phyloP scores from a whole-genome alignment of 2,329 filamentous ascomycete species.

The Aspergillus udagawae region DNA sequence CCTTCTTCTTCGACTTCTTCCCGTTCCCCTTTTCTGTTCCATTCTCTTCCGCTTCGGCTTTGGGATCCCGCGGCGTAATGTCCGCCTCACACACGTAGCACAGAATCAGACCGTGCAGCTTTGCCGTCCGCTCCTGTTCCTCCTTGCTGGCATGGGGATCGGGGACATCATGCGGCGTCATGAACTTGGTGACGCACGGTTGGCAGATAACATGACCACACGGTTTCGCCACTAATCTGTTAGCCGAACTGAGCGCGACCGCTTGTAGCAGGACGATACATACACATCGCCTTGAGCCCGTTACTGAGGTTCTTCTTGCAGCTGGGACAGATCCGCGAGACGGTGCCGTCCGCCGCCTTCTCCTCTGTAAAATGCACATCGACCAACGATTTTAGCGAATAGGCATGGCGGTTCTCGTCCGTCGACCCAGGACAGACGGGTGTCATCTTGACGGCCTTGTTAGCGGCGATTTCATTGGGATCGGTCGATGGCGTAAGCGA shows the following conservation, averaged over 20 bases:
- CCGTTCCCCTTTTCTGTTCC: constrained; percentile 17
- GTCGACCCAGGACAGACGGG: constrained; percentile 75
- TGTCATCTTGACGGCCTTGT: constrained; percentile 61
- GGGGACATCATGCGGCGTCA: constrained; percentile 54
- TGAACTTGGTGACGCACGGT: constrained; percentile 78
- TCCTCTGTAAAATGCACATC: constrained; percentile 74
- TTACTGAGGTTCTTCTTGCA: constrained; percentile 83
- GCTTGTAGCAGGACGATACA: constrained; percentile 13
- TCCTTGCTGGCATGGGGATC: constrained; percentile 60
- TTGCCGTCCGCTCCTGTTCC: constrained; percentile 35
- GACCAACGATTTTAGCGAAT: constrained; percentile 75
- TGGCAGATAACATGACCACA: constrained; percentile 92
- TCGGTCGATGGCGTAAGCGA: constrained; percentile 69
- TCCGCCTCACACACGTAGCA: constrained; percentile 88
- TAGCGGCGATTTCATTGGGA: constrained; percentile 51
- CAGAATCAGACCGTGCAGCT: constrained; percentile 46
- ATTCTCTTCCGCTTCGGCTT: constrained; percentile 11
- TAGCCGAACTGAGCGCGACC: neutral
- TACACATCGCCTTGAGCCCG: constrained; percentile 69
- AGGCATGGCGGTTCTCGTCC: constrained; percentile 62
- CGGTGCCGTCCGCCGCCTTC: constrained; percentile 47
- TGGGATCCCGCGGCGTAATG: constrained; percentile 50
- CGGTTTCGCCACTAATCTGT: constrained; percentile 63
- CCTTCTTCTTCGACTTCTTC: constrained; percentile 34
- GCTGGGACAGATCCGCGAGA: constrained; percentile 66